Conservation (phyloP, 2,329 filamentous ascomycete species). For the Colletotrichum spaethianum region DNA sequence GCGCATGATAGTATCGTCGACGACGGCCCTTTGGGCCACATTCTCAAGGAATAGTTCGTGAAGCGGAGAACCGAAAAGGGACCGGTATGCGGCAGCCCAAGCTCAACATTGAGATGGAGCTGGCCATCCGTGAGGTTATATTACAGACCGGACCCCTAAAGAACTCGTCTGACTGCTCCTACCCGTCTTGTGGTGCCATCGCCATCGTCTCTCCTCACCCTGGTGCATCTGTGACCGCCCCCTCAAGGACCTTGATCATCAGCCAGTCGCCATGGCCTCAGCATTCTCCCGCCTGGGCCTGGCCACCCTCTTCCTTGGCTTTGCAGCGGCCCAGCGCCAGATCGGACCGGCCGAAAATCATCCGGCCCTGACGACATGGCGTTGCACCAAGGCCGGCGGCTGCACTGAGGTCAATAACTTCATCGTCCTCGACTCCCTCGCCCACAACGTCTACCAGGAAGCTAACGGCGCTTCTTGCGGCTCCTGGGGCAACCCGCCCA, state of each 20-base stretch:
- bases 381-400: constrained; percentile 64
- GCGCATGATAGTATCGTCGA: neutral
- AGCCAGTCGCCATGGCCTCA: constrained; percentile 30
- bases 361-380: constrained; percentile 65
- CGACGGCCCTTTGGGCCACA: neutral
- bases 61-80: neutral
- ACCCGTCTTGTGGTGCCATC: neutral
- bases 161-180: neutral
- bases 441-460: constrained; percentile 61
- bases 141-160: neutral
- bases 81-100: neutral
- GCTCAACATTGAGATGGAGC: neutral
- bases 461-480: constrained; percentile 52
- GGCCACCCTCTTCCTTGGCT: constrained; percentile 44
- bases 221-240: neutral
- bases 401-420: constrained; percentile 63
- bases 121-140: constrained; percentile 10
- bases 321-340: constrained; percentile 56
- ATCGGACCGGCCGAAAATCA: constrained; percentile 61
- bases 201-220: neutral
- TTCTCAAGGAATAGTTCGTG: too few species aligned
- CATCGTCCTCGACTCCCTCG: constrained; percentile 64
- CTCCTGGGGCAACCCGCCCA: constrained; percentile 51
- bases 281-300: constrained; percentile 31
- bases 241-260: neutral